phyloP scores from a whole-genome alignment of 768 basidiomycete species.

The Suillus americanus region DNA sequence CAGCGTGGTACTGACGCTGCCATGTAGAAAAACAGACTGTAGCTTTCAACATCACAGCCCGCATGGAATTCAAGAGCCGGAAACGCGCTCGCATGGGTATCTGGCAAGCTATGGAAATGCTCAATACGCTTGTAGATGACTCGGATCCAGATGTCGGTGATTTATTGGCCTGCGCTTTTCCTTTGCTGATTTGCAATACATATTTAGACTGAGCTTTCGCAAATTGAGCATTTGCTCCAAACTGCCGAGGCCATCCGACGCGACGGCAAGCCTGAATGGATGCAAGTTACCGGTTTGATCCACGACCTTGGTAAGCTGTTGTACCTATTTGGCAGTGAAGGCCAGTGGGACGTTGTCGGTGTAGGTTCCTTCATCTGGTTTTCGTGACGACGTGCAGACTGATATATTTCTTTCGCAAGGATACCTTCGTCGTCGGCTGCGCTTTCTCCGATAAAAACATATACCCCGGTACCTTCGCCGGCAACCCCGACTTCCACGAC shows the following conservation, averaged over 20 bases:
- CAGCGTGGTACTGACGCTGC: not conserved
- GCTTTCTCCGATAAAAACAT: conserved; percentile 83
- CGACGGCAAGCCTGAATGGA: conserved; percentile 90
- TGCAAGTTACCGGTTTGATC: conserved; percentile 85
- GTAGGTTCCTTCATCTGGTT: conserved; percentile 38
- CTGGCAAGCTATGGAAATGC: conserved; percentile 86
- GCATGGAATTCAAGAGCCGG: conserved; percentile 68
- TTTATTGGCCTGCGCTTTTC: not conserved
- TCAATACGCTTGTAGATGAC: conserved; percentile 86
- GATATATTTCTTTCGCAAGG: conserved; percentile 33
- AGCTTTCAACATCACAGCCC: conserved; percentile 76
- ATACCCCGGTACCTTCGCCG: conserved; percentile 75
- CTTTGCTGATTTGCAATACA: conserved; percentile 10
- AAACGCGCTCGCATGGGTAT: conserved; percentile 76
- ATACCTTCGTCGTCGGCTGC: conserved; percentile 83
- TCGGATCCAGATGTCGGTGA: conserved; percentile 79
- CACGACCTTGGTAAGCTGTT: conserved; percentile 91
- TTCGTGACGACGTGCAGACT: not conserved
- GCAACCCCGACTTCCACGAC: conserved; percentile 68
- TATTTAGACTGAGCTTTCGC: conserved; percentile 66
- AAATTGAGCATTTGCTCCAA: conserved; percentile 90
- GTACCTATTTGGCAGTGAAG: conserved; percentile 79
- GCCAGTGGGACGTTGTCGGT: conserved; percentile 95
- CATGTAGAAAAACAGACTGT: conserved; percentile 81
- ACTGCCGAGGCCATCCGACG: conserved; percentile 88